These are phyloP conservation scores for Botryotinia globosa DNA, from an alignment of 2,329 filamentous ascomycete species.

Conservation along the genomic window DNA sequence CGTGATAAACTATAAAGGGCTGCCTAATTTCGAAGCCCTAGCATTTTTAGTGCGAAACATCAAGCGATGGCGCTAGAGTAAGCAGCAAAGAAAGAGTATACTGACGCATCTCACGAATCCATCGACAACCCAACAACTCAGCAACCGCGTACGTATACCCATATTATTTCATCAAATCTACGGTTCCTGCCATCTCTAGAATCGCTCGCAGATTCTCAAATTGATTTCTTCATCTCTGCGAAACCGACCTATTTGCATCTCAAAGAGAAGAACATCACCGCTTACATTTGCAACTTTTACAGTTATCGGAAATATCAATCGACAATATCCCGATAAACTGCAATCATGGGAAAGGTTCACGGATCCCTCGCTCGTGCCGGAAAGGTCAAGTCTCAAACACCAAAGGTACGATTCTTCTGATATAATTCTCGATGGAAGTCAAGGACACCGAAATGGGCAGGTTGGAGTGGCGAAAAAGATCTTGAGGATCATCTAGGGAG, in stretches of 20 bases:
- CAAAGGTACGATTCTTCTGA: conserved; percentile 63
- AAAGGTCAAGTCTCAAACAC: conserved; percentile 97
- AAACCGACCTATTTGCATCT: not conserved
- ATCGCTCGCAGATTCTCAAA: conserved; percentile 11
- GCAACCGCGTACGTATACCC: conserved; percentile 20
- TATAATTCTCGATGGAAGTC: conserved; percentile 12
- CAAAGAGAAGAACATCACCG: not conserved
- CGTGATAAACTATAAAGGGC: not conserved
- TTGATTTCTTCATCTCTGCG: not conserved
- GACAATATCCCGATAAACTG: conserved; percentile 38
- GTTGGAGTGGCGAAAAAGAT: not conserved
- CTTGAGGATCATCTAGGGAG: not conserved
- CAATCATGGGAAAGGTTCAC: conserved; percentile 90
- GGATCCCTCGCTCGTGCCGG: conserved; percentile 92
- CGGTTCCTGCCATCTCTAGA: not conserved
- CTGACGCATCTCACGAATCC: not conserved
- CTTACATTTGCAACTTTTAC: conserved; percentile 25
- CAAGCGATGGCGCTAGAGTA: conserved; percentile 13
- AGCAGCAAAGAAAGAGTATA: conserved; percentile 3
- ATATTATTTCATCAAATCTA: conserved; percentile 9
- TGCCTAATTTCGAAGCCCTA: conserved; percentile 15
- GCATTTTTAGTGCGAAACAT: not conserved
- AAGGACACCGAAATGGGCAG: not conserved
- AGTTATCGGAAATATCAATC: conserved; percentile 33
- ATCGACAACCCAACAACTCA: conserved; percentile 19